Evolutionary conservation across 1,284 basidiomycete genomes (phyloP), one percentile per base, ranked within the genome.

Genomic region (Fomitopsis pinicola): DNA sequence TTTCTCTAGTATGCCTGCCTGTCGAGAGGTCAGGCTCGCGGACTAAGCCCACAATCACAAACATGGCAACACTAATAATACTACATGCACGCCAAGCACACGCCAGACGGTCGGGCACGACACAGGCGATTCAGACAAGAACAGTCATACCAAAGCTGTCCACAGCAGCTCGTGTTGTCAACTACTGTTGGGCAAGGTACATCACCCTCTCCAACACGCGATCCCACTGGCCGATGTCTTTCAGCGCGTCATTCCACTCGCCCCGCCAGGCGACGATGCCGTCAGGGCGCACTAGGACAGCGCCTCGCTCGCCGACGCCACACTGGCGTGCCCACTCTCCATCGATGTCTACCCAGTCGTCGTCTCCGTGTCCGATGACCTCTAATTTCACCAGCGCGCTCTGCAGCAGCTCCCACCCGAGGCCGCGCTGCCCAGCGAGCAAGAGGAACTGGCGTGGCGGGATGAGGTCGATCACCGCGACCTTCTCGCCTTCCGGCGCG

Each of bases 351-450:
- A 22, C 52, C 52, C 52, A 54, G 52, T 40, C 35, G 5, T 33
- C 52, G 8, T 46, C 19, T 35, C n/a, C 48, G 26, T 33, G 30
- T 15, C 48, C 52, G 35, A 38, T 19, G 35, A 54, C 19, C 52
- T 54, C 52, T 33, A 54, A 19, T 8, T 54, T 33, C 33, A 54
- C 52, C 52, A 54, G n/a, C 35, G 17, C 19, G 36, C 52, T 26
- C 52, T 54, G 33, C 35, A 54, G 35, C 52, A 36, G 52, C 52
- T 54, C 52, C 52, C 52, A 54, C n/a, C 52, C 52, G 9, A 54
- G n/a, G 9, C 35, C 52, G 17, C 52, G 52, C 52, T n/a, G 36
- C n/a, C 19, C 5, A n/a, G 35, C 36, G 2, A 54, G 33, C 19
- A 54, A 30, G 8, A 54, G 52, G 33, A 54, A 9, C 52, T 54